A percentile compares a stretch with the other conserved stretches of the same genome.
phyloP scores from a whole-genome alignment of 208 protist species.

The Acanthamoeba healyi region DNA sequence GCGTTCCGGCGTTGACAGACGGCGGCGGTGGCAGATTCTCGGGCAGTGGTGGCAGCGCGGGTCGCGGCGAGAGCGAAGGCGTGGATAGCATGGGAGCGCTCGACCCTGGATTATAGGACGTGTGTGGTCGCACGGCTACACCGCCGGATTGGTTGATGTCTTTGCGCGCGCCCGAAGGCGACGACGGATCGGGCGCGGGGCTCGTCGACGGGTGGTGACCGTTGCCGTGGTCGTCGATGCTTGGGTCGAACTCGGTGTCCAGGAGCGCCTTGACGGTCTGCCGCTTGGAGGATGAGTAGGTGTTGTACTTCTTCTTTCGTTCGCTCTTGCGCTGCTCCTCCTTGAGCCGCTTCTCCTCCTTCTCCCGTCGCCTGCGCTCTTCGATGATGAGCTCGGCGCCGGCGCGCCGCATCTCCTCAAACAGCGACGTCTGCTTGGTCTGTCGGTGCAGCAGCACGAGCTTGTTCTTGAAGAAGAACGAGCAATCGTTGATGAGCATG shows the following conservation, averaged over 20 bases:
- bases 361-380: conserved; percentile 47
- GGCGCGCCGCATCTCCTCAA: conserved; percentile 22
- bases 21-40: not conserved
- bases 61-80: not conserved
- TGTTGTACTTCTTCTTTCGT: conserved; percentile 40
- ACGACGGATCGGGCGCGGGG: not conserved
- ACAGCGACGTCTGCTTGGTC: conserved; percentile 3
- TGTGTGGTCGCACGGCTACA: not conserved
- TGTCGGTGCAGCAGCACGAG: conserved; percentile 45
- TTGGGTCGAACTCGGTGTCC: not conserved
- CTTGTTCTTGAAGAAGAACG: conserved; percentile 72
- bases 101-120: not conserved
- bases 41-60: not conserved
- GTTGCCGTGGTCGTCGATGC: not conserved
- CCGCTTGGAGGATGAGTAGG: not conserved
- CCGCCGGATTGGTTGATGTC: not conserved
- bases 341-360: conserved; percentile 48
- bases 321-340: conserved; percentile 39
- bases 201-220: not conserved
- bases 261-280: not conserved
- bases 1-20: not conserved
- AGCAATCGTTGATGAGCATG: conserved; percentile 53
- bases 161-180: not conserved
- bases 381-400: conserved; percentile 41
- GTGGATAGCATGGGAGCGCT: not conserved